These are phyloP conservation scores for Fusarium pseudonygamai DNA, from an alignment of 2,329 filamentous ascomycete genomes.

Conservation along the genomic window DNA sequence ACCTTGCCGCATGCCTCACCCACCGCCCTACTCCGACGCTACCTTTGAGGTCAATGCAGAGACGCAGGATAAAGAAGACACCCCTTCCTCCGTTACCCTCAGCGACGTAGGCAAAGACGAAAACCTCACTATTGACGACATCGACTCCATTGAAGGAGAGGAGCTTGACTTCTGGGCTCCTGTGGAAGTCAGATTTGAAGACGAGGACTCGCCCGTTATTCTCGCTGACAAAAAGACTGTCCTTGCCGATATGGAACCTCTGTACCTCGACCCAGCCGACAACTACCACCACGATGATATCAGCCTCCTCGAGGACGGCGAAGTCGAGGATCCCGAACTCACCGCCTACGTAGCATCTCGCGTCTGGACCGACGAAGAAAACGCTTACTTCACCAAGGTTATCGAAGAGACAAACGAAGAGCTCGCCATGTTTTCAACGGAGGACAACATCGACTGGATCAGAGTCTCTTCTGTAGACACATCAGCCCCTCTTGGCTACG, in stretches of 20 bases:
- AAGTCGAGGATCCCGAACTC: not conserved
- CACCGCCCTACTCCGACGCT: not conserved
- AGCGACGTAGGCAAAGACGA: not conserved
- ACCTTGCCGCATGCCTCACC: not conserved
- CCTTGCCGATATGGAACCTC: not conserved
- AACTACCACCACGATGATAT: not conserved
- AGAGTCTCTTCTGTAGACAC: not conserved
- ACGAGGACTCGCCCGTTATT: not conserved
- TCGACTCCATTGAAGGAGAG: not conserved
- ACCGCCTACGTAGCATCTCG: not conserved
- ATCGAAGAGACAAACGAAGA: not conserved
- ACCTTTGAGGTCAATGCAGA: not conserved
- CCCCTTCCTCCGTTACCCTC: not conserved
- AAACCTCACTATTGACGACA: not conserved
- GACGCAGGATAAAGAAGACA: not conserved
- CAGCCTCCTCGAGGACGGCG: not conserved
- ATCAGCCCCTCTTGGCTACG: not conserved
- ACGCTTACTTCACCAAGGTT: not conserved
- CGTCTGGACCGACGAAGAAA: not conserved
- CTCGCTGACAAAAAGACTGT: not conserved
- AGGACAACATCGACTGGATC: slow-evolving; percentile 3
- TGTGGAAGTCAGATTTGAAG: not conserved
- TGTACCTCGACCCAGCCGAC: not conserved
- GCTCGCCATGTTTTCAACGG: not conserved
- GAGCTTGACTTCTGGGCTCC: not conserved